These are phyloP conservation scores for Elymus sibiricus DNA, from an alignment of 176 grass and related monocot species.

Conservation along the genomic window DNA sequence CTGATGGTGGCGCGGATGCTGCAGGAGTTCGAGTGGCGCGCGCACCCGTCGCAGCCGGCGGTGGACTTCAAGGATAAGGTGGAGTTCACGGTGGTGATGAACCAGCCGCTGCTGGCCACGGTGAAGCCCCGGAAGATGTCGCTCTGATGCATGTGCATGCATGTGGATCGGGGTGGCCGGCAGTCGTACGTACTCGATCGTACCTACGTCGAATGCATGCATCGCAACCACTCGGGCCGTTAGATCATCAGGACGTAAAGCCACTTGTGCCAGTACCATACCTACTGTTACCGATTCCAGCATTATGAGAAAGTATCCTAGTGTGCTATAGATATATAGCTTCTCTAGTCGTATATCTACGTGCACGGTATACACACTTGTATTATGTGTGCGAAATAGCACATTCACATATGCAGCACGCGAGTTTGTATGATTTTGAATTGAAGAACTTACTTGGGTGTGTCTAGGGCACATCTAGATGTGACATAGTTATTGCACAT, in stretches of 20 bases:
- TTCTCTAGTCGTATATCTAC: background rate
- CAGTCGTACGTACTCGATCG: background rate
- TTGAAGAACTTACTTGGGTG: no score
- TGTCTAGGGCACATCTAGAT: no score
- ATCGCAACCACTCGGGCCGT: background rate
- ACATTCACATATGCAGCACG: background rate
- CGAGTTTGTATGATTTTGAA: background rate
- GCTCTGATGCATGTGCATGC: constrained; percentile 33
- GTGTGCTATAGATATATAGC: background rate
- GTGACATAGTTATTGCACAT: no score
- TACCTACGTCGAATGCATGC: no score
- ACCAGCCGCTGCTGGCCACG: constrained; percentile 58
- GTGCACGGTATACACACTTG: background rate
- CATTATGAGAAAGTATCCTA: background rate
- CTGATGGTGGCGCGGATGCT: constrained; percentile 83
- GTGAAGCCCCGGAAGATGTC: constrained; percentile 55
- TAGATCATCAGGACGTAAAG: background rate
- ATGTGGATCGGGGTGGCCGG: background rate
- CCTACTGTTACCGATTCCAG: background rate
- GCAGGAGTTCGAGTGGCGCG: constrained; percentile 86
- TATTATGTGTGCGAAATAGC: background rate
- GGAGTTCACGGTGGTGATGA: constrained; percentile 97
- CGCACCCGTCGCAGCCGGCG: constrained; percentile 63
- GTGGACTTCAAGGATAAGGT: constrained; percentile 86
- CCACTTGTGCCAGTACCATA: background rate